Evolutionary conservation across 2,329 filamentous ascomycete genomes (phyloP), one percentile per base, ranked within the genome.

Genomic region (Lasiodiplodia theobromae): DNA sequence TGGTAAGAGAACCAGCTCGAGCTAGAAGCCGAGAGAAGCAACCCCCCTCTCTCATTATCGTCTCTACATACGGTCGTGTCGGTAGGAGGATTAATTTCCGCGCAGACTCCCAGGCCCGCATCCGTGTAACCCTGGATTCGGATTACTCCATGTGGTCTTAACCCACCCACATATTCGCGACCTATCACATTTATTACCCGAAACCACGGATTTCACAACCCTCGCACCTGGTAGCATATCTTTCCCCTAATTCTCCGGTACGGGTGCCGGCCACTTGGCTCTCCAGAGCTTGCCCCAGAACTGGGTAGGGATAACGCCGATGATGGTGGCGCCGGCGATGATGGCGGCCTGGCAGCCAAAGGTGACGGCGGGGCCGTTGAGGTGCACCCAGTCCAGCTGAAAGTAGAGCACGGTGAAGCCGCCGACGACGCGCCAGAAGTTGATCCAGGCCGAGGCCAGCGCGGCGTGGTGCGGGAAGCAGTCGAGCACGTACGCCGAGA

Each of bases 331-430:
- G 14, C 71, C 73, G 0, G 73, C 77, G 12, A 78, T 72, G 53
- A 80, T 76, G 51, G 75, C 74, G 18, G 76, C 77, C 69, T 80
- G 78, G 44, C 75, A 75, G 4, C 78, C 77, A 68, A 79, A 80
- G 1, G 74, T 71, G 10, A 79, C 72, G 1, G 71, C 77, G 16
- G 73, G 74, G 0, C 78, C 78, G 53, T 69, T 75, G 47, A 72
- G 74, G 4, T 60, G 64, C 14, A 76, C 77, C 78, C 78, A 80
- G 14, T 75, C 73, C 40, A 75, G 28, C 66, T 80, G 78, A 69
- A 79, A 79, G 64, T 79, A 80, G 3, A 73, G 73, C 1, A 80
- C 77, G 8, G 72, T 70, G 68, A 80, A 80, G 2, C 78, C 78
- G 34, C 74, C 72, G 68, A 74, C 73, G 21, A 75, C 72, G 73